phyloP scores from a whole-genome alignment of 176 grass and related monocot species.

The Oryza rufipogon region DNA sequence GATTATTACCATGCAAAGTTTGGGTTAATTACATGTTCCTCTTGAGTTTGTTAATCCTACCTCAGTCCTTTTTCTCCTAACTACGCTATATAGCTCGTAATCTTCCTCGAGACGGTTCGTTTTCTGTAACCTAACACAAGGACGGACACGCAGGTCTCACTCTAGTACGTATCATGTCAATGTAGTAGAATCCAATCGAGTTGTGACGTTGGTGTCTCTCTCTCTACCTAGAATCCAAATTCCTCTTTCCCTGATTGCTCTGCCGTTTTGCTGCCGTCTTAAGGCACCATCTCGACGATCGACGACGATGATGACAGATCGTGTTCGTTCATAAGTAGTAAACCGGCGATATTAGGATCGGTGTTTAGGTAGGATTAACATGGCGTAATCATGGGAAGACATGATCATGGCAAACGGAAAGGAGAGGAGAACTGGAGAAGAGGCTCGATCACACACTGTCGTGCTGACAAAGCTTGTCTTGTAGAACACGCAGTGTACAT shows the following conservation, averaged over 20 bases:
- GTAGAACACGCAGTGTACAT: slow-evolving; percentile 4
- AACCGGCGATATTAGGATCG: not conserved
- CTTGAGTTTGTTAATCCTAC: not conserved
- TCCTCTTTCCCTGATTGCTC: not conserved
- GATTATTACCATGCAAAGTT: not conserved
- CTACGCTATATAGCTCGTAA: not conserved
- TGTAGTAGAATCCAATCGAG: not conserved
- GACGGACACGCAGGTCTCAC: not conserved
- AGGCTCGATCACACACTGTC: not conserved
- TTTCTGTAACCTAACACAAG: not conserved
- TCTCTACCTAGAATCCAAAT: not conserved
- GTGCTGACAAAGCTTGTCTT: slow-evolving; percentile 18
- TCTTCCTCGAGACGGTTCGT: not conserved
- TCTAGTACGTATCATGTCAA: not conserved
- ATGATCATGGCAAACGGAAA: not conserved
- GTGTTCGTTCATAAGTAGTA: not conserved
- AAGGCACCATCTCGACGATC: slow-evolving; percentile 28
- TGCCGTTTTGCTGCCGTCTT: slow-evolving; percentile 34
- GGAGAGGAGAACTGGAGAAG: too few species aligned
- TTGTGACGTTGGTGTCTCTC: not conserved
- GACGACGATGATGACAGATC: not conserved
- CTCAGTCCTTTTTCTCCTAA: not conserved
- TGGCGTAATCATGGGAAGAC: not conserved
- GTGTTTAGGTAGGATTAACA: not conserved
- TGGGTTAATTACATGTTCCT: not conserved